A percentile compares a stretch with the other conserved stretches of the same genome.
phyloP scores from a whole-genome alignment of 768 basidiomycete species.

The Leccinum subgranulosum region DNA sequence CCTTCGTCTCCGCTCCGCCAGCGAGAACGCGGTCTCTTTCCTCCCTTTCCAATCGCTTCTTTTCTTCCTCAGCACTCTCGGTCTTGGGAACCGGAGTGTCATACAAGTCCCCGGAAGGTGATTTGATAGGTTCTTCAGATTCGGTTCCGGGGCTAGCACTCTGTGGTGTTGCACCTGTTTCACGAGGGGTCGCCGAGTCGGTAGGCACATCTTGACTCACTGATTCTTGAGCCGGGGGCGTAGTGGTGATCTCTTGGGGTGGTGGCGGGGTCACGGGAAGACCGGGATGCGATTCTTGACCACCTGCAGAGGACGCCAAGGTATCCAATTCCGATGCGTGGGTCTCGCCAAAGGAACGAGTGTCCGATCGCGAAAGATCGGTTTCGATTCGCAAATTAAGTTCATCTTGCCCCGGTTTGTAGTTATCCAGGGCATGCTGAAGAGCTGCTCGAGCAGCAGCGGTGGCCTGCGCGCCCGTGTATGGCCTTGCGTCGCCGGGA shows the following conservation, averaged over 20 bases:
- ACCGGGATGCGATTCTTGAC: slow-evolving; percentile 29
- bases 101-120: slow-evolving; percentile 30
- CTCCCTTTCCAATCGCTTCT: slow-evolving; percentile 62
- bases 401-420: slow-evolving; percentile 62
- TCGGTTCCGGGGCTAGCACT: neutral
- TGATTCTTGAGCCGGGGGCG: slow-evolving; percentile 14
- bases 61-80: slow-evolving; percentile 65
- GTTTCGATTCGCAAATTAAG: slow-evolving; percentile 44
- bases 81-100: slow-evolving; percentile 27
- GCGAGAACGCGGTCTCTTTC: slow-evolving; percentile 55
- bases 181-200: slow-evolving; percentile 18
- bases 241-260: slow-evolving; percentile 25
- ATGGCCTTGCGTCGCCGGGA: slow-evolving; percentile 53
- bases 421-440: slow-evolving; percentile 76
- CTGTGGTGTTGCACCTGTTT: slow-evolving; percentile 47
- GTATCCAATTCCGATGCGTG: slow-evolving; percentile 71
- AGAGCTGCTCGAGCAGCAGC: slow-evolving; percentile 70
- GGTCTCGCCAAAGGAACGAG: slow-evolving; percentile 80
- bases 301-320: slow-evolving; percentile 39
- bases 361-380: slow-evolving; percentile 68
- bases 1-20: slow-evolving; percentile 12
- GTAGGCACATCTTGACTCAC: slow-evolving; percentile 29
- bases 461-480: slow-evolving; percentile 59
- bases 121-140: slow-evolving; percentile 23
- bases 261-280: slow-evolving; percentile 45